A percentile compares a stretch with the other conserved stretches of the same genome.
Conservation (phyloP, 306 rosid species). For the Gastrolobium bilobum region DNA sequence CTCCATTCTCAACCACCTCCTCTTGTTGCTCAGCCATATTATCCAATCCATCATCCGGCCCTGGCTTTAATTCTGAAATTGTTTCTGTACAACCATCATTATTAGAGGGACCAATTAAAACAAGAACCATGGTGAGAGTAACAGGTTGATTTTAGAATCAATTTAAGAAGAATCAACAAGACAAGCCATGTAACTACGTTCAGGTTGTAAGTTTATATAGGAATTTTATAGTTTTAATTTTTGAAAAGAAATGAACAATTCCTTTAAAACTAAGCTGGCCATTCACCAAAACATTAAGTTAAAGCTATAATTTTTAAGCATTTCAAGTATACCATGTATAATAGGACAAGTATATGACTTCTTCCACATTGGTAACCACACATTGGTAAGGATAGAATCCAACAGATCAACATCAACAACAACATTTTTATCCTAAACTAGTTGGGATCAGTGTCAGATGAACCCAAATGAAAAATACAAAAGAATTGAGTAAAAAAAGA, state of each 20-base stretch:
- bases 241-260: conserved; percentile 2
- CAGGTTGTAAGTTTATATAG: not conserved
- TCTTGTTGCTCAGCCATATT: conserved; percentile 43
- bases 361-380: not conserved
- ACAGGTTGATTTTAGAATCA: conserved; percentile 2
- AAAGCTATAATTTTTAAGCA: not conserved
- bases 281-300: not conserved
- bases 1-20: conserved; percentile 23
- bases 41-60: conserved; percentile 35
- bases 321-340: conserved; percentile 1
- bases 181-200: not conserved
- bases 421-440: no score
- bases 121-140: not conserved
- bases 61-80: conserved; percentile 42
- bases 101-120: not conserved
- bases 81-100: conserved; percentile 30
- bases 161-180: conserved; percentile 9
- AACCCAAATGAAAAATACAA: no score
- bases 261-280: not conserved
- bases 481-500: no score
- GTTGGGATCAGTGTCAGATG: no score
- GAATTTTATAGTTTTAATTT: not conserved
- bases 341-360: not conserved
- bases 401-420: not conserved
- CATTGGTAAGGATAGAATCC: not conserved